These are phyloP conservation scores for Boletus barrowsii DNA, from an alignment of 768 basidiomycete species.

Conservation along the genomic window DNA sequence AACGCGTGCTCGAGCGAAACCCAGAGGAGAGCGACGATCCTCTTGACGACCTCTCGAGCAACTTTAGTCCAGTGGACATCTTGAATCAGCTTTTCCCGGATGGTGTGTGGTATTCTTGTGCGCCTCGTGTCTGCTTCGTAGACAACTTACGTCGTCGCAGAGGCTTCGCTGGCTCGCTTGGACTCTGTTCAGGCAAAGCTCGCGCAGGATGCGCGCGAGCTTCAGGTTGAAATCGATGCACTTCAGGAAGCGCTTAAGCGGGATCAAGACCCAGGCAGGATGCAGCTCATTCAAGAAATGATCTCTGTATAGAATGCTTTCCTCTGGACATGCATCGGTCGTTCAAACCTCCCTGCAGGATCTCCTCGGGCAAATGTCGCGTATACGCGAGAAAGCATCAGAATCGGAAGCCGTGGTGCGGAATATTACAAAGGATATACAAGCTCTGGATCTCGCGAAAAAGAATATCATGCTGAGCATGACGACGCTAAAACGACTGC, in stretches of 20 bases:
- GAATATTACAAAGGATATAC: conserved; percentile 95
- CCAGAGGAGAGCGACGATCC: conserved; percentile 45
- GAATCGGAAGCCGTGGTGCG: conserved; percentile 96
- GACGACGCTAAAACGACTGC: conserved; percentile 84
- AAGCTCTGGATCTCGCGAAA: conserved; percentile 90
- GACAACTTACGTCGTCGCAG: conserved; percentile 37
- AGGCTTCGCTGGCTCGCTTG: conserved; percentile 70
- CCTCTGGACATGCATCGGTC: neutral
- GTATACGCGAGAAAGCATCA: conserved; percentile 93
- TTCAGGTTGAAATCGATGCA: conserved; percentile 68
- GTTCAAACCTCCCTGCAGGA: conserved; percentile 51
- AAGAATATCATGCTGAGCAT: conserved; percentile 88
- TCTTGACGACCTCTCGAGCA: conserved; percentile 54
- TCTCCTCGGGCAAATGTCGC: conserved; percentile 90
- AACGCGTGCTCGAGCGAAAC: conserved; percentile 62
- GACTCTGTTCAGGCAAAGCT: conserved; percentile 69
- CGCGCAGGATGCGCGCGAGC: conserved; percentile 60
- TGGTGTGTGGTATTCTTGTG: conserved; percentile 45
- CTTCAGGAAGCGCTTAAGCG: conserved; percentile 64
- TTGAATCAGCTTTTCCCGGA: conserved; percentile 71
- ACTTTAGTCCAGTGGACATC: conserved; percentile 55
- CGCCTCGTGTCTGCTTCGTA: neutral
- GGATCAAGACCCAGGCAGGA: conserved; percentile 84
- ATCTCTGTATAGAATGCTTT: conserved; percentile 65
- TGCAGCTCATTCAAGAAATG: conserved; percentile 93